These are phyloP conservation scores for Lactarius akahatsu DNA, from an alignment of 768 basidiomycete species.

Conservation along the genomic window DNA sequence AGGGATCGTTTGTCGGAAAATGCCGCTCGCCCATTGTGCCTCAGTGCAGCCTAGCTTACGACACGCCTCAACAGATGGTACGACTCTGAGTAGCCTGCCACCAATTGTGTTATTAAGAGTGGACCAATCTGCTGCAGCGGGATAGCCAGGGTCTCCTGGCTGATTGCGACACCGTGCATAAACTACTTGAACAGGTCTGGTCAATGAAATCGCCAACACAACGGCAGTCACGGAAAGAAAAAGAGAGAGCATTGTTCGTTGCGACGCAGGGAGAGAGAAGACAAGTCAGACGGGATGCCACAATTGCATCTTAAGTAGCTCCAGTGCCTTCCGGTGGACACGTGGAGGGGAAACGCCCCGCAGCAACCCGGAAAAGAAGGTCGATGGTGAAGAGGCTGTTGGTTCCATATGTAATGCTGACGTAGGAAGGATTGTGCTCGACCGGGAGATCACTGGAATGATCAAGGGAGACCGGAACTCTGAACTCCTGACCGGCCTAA, in stretches of 20 bases:
- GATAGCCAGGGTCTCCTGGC: slow-evolving; percentile 26
- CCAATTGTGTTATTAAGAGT: slow-evolving; percentile 18
- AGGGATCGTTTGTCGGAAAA: slow-evolving; percentile 25
- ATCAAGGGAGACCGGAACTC: background rate
- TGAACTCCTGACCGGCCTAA: background rate
- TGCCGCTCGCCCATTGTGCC: slow-evolving; percentile 23
- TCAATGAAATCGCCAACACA: background rate
- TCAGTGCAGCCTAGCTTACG: slow-evolving; percentile 16
- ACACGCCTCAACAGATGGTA: slow-evolving; percentile 24
- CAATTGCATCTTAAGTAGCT: background rate
- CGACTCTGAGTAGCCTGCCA: slow-evolving; percentile 20
- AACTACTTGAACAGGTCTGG: background rate
- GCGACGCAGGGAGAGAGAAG: background rate
- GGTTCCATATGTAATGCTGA: background rate
- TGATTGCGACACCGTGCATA: slow-evolving; percentile 25
- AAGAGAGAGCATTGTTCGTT: background rate
- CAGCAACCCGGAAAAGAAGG: background rate
- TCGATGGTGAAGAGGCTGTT: background rate
- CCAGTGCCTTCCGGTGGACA: background rate
- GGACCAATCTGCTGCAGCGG: slow-evolving; percentile 18
- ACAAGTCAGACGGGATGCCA: background rate
- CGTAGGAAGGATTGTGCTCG: background rate
- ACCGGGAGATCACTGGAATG: background rate
- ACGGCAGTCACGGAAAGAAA: background rate
- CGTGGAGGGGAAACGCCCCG: background rate